These are phyloP conservation scores for Sugiyamaella japonica DNA, from an alignment of 1,139 yeast species.

Conservation along the genomic window DNA sequence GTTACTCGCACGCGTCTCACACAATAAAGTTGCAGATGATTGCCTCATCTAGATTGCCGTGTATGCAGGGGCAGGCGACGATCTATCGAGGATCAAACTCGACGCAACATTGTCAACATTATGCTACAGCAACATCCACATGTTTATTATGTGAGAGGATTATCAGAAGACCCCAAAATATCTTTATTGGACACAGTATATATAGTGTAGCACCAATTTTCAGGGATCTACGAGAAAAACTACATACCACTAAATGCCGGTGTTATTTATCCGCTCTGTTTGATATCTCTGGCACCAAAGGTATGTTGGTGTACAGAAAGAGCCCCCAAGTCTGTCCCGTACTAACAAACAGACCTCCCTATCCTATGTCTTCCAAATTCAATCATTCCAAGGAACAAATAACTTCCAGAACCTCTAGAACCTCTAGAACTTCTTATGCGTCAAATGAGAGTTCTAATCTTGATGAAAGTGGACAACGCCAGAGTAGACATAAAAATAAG, in stretches of 20 bases:
- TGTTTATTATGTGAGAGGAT: not conserved
- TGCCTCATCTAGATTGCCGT: not conserved
- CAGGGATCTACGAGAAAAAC: not conserved
- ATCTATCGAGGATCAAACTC: not conserved
- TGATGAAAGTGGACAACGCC: not conserved
- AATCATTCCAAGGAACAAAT: not conserved
- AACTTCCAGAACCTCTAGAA: not conserved
- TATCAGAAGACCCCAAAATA: not conserved
- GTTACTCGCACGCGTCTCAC: not conserved
- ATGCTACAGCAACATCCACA: not conserved
- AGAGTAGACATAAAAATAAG: not conserved
- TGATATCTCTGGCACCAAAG: not conserved
- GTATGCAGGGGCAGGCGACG: not conserved
- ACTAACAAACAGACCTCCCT: not conserved
- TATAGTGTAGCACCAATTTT: not conserved
- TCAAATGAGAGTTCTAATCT: not conserved
- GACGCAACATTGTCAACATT: not conserved
- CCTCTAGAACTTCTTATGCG: not conserved
- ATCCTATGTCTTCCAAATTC: not conserved
- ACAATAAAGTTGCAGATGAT: not conserved
- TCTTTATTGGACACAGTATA: not conserved
- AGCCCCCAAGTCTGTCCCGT: not conserved
- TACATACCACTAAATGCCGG: not conserved
- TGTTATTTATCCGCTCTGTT: not conserved
- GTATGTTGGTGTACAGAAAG: not conserved